A percentile compares a stretch with the other conserved stretches of the same genome.
Conservation (phyloP, 1,284 basidiomycete genomes). For the Hemileia vastatrix region DNA sequence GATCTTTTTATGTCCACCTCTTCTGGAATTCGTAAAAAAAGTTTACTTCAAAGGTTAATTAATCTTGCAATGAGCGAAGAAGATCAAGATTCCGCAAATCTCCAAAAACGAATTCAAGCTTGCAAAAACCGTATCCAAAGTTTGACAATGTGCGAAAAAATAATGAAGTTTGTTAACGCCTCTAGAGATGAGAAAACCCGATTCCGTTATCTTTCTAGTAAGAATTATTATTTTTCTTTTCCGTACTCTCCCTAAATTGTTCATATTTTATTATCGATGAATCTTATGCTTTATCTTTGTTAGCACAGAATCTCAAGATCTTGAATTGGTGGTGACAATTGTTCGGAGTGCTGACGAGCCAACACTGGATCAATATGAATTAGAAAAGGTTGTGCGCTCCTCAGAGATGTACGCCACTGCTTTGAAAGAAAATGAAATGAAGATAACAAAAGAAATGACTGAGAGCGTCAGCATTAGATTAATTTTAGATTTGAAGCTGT, state of each 20-base stretch:
- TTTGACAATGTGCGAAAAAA: conserved; percentile 32
- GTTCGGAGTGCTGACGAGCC: conserved; percentile 34
- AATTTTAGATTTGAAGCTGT: conserved; percentile 32
- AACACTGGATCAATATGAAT: conserved; percentile 29
- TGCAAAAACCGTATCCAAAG: conserved; percentile 27
- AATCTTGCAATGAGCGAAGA: conserved; percentile 21
- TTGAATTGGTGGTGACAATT: conserved; percentile 34
- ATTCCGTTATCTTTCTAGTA: conserved; percentile 30
- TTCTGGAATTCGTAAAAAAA: conserved; percentile 26
- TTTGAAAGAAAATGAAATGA: conserved; percentile 25
- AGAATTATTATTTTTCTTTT: neutral
- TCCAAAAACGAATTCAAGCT: conserved; percentile 26
- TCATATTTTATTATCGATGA: neutral
- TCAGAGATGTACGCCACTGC: conserved; percentile 25
- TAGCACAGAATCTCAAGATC: conserved; percentile 25
- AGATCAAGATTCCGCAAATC: conserved; percentile 26
- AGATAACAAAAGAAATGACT: conserved; percentile 25
- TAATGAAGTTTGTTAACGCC: conserved; percentile 27
- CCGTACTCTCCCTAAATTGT: neutral
- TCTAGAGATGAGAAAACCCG: conserved; percentile 28
- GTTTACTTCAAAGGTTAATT: conserved; percentile 29
- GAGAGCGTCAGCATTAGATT: conserved; percentile 30
- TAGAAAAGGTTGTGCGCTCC: conserved; percentile 29
- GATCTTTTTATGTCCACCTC: conserved; percentile 29
- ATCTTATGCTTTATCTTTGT: too few relatives aligned